Percentiles rank a stretch among this genome's conserved stretches.
These are phyloP conservation scores for Beauveria asiatica DNA, from an alignment of 2,329 filamentous ascomycete genomes.

Conservation along the genomic window DNA sequence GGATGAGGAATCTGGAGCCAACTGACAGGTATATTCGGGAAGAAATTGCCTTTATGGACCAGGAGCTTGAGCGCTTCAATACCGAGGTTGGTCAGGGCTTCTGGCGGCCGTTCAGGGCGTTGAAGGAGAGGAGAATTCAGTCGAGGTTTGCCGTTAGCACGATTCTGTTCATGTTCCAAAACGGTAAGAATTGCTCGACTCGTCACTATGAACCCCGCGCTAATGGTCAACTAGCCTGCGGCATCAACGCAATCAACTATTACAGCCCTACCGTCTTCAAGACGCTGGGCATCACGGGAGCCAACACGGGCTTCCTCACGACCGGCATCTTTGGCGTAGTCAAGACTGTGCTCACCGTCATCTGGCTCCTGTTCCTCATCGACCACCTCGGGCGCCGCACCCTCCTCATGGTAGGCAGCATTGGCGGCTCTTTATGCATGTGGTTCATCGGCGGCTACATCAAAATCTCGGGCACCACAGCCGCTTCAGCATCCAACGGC, in stretches of 20 bases:
- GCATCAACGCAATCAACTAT: conserved; percentile 76
- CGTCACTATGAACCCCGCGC: not conserved
- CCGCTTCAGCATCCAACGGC: conserved; percentile 22
- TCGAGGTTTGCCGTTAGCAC: conserved; percentile 67
- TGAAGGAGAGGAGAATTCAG: conserved; percentile 48
- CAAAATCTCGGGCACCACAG: conserved; percentile 41
- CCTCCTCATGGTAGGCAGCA: conserved; percentile 55
- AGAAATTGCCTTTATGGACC: conserved; percentile 62
- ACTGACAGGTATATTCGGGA: conserved; percentile 61
- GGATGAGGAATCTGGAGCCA: conserved; percentile 51
- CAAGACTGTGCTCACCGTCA: conserved; percentile 58
- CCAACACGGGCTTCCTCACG: conserved; percentile 41
- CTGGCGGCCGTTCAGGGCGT: conserved; percentile 61
- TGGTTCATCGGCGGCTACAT: conserved; percentile 42
- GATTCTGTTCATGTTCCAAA: conserved; percentile 73
- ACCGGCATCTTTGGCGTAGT: conserved; percentile 73
- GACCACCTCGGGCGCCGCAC: conserved; percentile 48
- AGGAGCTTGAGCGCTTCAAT: conserved; percentile 57
- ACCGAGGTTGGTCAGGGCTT: conserved; percentile 60
- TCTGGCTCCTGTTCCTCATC: conserved; percentile 63
- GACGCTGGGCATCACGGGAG: conserved; percentile 37
- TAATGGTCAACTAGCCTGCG: conserved; percentile 26
- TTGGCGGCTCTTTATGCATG: conserved; percentile 58
- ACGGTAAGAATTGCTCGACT: conserved; percentile 38
- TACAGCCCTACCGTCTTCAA: conserved; percentile 44